Conservation (phyloP, 306 rosid genomes). For the Psophocarpus tetragonolobus region DNA sequence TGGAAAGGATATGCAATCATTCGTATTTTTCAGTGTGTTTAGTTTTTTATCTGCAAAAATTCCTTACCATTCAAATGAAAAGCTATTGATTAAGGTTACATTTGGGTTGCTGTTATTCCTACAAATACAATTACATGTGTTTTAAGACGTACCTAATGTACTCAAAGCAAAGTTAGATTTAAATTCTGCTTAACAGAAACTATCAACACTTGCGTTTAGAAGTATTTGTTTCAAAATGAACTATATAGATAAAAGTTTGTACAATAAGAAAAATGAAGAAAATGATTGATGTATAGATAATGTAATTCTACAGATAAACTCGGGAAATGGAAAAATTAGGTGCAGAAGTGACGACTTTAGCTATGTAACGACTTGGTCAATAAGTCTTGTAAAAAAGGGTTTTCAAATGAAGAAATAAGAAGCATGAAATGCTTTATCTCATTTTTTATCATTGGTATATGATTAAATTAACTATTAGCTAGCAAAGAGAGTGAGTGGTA, state of each 20-base stretch:
- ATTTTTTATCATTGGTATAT: neutral
- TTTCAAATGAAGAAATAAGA: neutral
- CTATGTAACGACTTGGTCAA: neutral
- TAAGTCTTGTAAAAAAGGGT: neutral
- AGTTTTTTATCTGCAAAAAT: neutral
- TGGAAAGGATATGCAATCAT: neutral
- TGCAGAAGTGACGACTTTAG: neutral
- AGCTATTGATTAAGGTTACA: neutral
- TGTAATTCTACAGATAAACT: neutral
- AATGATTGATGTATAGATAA: too few species aligned
- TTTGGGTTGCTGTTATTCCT: too few species aligned
- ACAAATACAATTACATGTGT: too few species aligned
- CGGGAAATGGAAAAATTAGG: neutral
- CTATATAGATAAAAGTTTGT: too few species aligned
- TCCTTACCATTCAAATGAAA: neutral
- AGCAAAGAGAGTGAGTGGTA: neutral
- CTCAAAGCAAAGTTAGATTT: too few species aligned
- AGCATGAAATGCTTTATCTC: neutral
- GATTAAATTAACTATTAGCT: neutral
- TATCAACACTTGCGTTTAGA: too few species aligned
- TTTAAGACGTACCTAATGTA: too few species aligned
- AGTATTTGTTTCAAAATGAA: too few species aligned
- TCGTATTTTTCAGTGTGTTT: neutral
- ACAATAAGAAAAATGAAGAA: too few species aligned
- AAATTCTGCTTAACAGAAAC: too few species aligned